Evolutionary conservation across 148 eudicot species (phyloP).

Genomic region (Silene uniflora): DNA sequence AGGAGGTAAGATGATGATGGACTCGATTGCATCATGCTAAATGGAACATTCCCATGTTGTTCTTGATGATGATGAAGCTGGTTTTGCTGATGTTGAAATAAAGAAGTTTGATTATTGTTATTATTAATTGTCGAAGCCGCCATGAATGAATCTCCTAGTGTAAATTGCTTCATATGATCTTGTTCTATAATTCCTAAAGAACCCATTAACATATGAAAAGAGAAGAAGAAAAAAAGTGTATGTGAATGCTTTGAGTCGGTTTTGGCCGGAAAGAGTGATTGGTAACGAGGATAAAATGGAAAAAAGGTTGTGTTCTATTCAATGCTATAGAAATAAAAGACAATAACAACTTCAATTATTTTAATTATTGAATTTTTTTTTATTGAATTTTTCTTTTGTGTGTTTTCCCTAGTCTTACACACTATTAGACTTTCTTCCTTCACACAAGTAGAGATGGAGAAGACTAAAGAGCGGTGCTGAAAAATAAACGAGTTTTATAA

Average conservation of each 20-base stretch:
- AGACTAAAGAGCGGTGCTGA: neutral
- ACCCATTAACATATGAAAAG: constrained; percentile 4
- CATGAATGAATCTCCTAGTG: neutral
- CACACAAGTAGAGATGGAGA: neutral
- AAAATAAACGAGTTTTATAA: neutral
- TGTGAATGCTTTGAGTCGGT: constrained; percentile 9
- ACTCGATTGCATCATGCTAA: constrained; percentile 32
- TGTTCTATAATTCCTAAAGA: constrained; percentile 6
- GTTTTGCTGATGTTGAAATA: constrained; percentile 9
- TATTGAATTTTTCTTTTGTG: constrained; percentile 5
- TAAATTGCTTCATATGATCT: constrained; percentile 10
- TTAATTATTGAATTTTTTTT: neutral
- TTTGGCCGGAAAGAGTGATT: constrained; percentile 1
- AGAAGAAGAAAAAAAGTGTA: neutral
- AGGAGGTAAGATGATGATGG: constrained; percentile 27
- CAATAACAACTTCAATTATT: neutral
- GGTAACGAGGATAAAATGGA: constrained; percentile 19
- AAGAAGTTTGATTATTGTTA: neutral
- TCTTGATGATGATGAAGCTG: constrained; percentile 9
- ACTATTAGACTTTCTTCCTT: constrained; percentile 4
- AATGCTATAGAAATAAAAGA: constrained; percentile 14
- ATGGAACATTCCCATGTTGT: constrained; percentile 25
- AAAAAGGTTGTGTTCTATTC: constrained; percentile 5
- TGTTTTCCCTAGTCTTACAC: neutral
- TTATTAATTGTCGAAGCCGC: neutral